Evolutionary conservation across 2,329 filamentous ascomycete species (phyloP), one percentile per base, ranked within the genome.

Genomic region (Cryoendolithus antarcticus): DNA sequence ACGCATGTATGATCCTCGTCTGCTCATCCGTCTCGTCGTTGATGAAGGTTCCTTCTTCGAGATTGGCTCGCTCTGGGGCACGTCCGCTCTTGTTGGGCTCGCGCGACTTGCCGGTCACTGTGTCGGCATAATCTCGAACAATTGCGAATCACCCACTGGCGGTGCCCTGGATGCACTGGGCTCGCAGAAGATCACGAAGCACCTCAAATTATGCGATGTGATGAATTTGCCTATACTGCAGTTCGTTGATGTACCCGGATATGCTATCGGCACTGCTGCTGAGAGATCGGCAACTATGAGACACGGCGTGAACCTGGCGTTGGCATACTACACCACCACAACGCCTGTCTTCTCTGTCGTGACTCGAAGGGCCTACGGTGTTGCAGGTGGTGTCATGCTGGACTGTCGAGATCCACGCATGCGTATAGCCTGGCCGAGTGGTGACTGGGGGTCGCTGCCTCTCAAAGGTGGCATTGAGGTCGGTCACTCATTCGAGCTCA

Each of bases 401-500:
- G 75, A 76, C 33, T 73, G 68, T 38, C 66, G 77, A 10, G 72
- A 79, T 40, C 75, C 76, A 0, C 62, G 71, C 24, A 71, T 72
- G 63, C 67, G 74, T 34, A 67, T 80, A 9, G 74, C 74, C 4
- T 80, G 77, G 76, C 77, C 76, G 0, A 72, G 67, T 29, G 74
- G 75, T 0, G 65, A 75, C 46, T 80, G 74, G 73, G 75, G 75
- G 0, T 74, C 69, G 9, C 53, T 80, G 4, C 76, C 77, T 0
- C 59, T 80, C 1, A 74, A 77, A 39, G 77, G 75, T 2, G 76
- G 76, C 0, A 78, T 80, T 28, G 75, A 80, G 48, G 75, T 77
- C 6, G 74, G 69, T 0, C 76, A 80, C 56, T 65, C 71, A 2
- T 69, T 71, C 40, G 75, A 80, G 47, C 53, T 80, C 43, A 70